Conservation (phyloP, 1,139 yeast species). For the Suhomyces bokatorum region DNA sequence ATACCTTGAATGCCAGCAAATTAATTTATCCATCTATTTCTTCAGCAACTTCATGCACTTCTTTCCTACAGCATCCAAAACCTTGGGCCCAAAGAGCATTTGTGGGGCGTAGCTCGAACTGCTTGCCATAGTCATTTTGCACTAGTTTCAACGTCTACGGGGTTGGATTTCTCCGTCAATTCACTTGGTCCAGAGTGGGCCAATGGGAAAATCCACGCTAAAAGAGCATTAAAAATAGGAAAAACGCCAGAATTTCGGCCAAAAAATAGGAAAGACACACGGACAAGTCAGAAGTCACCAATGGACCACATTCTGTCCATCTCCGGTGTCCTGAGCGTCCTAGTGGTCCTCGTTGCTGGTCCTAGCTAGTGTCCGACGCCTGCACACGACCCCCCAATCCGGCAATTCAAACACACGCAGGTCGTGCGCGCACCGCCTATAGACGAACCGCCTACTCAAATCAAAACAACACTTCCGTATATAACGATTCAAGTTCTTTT, state of each 20-base stretch:
- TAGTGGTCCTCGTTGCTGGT: not conserved
- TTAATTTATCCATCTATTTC: not conserved
- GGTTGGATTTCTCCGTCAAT: not conserved
- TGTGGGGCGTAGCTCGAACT: too few species aligned
- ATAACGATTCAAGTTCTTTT: conserved; percentile 11
- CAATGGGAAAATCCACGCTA: not conserved
- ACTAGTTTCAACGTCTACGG: not conserved
- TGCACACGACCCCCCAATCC: conserved; percentile 5
- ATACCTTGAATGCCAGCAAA: not conserved
- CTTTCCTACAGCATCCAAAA: too few species aligned
- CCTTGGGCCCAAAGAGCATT: too few species aligned
- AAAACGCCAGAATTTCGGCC: not conserved
- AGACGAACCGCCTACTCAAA: conserved; percentile 14
- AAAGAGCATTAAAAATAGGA: not conserved
- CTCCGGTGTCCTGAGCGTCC: too few species aligned
- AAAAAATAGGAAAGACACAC: too few species aligned
- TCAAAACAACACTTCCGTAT: conserved; percentile 12
- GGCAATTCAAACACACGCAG: conserved; percentile 9
- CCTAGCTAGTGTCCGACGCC: not conserved
- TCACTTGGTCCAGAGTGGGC: not conserved
- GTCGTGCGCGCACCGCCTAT: conserved; percentile 11
- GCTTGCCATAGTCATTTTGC: not conserved
- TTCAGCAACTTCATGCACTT: too few species aligned
- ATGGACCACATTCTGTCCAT: too few species aligned
- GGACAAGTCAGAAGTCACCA: too few species aligned